These are phyloP conservation scores for Cercospora janseana DNA, from an alignment of 2,329 filamentous ascomycete genomes.

Conservation along the genomic window DNA sequence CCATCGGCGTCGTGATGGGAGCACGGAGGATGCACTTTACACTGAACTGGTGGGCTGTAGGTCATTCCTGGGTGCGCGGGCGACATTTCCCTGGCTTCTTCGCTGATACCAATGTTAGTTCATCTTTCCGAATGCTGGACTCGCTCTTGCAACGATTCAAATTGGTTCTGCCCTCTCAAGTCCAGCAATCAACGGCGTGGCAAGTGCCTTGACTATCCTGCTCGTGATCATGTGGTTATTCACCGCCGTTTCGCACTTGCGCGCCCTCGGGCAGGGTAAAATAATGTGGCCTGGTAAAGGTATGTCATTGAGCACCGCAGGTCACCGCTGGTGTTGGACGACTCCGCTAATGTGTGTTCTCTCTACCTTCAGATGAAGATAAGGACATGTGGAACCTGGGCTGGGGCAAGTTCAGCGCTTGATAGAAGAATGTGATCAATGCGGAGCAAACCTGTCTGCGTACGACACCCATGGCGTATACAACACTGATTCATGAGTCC, in stretches of 20 bases:
- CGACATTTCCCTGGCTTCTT: no score
- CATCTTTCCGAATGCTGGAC: constrained; percentile 65
- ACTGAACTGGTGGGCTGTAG: constrained; percentile 57
- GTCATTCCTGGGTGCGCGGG: background rate
- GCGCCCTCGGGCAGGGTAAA: constrained; percentile 51
- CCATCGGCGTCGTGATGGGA: constrained; percentile 41
- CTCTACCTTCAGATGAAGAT: no score
- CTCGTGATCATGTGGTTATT: constrained; percentile 57
- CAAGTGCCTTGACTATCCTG: constrained; percentile 56
- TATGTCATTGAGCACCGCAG: no score
- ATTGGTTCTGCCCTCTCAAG: constrained; percentile 56
- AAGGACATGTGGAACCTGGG: constrained; percentile 37
- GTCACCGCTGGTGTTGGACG: no score
- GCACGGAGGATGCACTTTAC: constrained; percentile 48
- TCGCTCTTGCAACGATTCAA: constrained; percentile 59
- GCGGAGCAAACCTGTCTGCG: no score
- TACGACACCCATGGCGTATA: no score
- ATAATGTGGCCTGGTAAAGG: constrained; percentile 60
- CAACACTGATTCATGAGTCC: no score
- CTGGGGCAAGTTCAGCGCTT: constrained; percentile 20
- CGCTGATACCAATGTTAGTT: constrained; percentile 39
- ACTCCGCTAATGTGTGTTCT: no score
- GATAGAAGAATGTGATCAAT: no score
- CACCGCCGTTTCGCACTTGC: constrained; percentile 50
- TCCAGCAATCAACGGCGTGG: constrained; percentile 53